Percentiles rank a stretch among this genome's conserved stretches.
phyloP scores from a whole-genome alignment of 148 eudicot genomes.

The Amaranthus hypochondriacus region DNA sequence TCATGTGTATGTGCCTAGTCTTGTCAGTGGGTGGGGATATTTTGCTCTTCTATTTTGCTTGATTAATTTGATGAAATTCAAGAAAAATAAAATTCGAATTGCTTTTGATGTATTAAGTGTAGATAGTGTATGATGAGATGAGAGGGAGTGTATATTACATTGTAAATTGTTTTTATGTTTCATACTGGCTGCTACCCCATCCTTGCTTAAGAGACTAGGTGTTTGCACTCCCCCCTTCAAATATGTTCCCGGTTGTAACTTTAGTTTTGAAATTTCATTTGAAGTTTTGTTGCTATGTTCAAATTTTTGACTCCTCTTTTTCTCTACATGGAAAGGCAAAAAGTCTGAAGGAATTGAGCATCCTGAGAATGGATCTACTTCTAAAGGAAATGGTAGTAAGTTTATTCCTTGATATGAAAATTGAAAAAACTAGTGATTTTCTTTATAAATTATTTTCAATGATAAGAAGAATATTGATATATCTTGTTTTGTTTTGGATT shows the following conservation, averaged over 20 bases:
- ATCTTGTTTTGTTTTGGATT: too few species aligned
- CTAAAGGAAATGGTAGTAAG: constrained; percentile 49
- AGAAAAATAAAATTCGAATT: background rate
- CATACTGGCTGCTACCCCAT: background rate
- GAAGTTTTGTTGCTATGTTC: background rate
- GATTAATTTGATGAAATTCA: too few species aligned
- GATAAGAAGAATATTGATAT: too few species aligned
- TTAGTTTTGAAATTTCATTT: background rate
- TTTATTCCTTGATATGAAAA: constrained; percentile 7
- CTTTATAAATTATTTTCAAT: background rate
- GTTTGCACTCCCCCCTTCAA: background rate
- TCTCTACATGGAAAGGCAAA: constrained; percentile 38
- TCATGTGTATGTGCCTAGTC: too few species aligned
- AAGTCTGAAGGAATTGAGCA: constrained; percentile 23
- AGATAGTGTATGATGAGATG: background rate
- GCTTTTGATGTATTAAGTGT: background rate
- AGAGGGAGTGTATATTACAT: background rate
- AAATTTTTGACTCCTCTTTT: background rate
- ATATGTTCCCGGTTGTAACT: too few species aligned
- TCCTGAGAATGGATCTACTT: constrained; percentile 38
- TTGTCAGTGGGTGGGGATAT: too few species aligned
- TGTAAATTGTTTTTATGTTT: background rate
- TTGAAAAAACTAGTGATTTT: background rate
- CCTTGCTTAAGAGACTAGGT: background rate
- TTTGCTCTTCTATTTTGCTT: too few species aligned